These are phyloP conservation scores for Dactylellina cionopaga DNA, from an alignment of 2,329 filamentous ascomycete species.

Conservation along the genomic window DNA sequence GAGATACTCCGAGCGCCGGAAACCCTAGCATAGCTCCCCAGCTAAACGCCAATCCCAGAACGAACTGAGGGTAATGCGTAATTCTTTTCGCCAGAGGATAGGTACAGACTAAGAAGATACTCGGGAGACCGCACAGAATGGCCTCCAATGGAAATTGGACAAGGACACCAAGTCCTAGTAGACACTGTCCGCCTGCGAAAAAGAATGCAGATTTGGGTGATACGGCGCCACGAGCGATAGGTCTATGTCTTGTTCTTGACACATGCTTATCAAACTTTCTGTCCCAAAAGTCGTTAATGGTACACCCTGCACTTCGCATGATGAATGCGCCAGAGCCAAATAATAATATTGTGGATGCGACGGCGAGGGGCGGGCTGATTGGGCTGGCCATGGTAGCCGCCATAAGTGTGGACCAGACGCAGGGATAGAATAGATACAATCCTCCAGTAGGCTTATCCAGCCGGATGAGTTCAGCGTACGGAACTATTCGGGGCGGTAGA, in stretches of 20 bases:
- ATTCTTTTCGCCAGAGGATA: slow-evolving; percentile 88
- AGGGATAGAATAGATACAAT: slow-evolving; percentile 86
- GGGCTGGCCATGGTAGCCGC: slow-evolving; percentile 76
- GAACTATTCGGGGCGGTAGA: slow-evolving; percentile 76
- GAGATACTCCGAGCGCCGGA: slow-evolving; percentile 79
- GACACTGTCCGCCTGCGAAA: slow-evolving; percentile 78
- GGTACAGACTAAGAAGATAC: slow-evolving; percentile 74
- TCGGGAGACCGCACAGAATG: slow-evolving; percentile 80
- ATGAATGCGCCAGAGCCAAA: slow-evolving; percentile 81
- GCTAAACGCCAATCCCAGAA: slow-evolving; percentile 84
- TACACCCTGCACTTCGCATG: slow-evolving; percentile 88
- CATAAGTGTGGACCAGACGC: slow-evolving; percentile 82
- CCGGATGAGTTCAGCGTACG: slow-evolving; percentile 83
- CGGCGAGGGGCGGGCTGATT: slow-evolving; percentile 69
- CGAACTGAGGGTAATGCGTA: slow-evolving; percentile 85
- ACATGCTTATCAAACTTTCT: slow-evolving; percentile 86
- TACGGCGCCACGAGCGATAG: slow-evolving; percentile 81
- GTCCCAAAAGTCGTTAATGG: slow-evolving; percentile 92
- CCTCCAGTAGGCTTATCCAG: slow-evolving; percentile 83
- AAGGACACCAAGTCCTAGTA: slow-evolving; percentile 77
- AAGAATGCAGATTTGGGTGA: slow-evolving; percentile 75
- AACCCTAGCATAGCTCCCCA: slow-evolving; percentile 92
- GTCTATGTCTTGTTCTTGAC: slow-evolving; percentile 77
- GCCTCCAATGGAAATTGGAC: slow-evolving; percentile 79
- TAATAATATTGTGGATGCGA: slow-evolving; percentile 71